Evolutionary conservation across 257 asterid genomes (phyloP).

Genomic region (Nicotiana undulata): DNA sequence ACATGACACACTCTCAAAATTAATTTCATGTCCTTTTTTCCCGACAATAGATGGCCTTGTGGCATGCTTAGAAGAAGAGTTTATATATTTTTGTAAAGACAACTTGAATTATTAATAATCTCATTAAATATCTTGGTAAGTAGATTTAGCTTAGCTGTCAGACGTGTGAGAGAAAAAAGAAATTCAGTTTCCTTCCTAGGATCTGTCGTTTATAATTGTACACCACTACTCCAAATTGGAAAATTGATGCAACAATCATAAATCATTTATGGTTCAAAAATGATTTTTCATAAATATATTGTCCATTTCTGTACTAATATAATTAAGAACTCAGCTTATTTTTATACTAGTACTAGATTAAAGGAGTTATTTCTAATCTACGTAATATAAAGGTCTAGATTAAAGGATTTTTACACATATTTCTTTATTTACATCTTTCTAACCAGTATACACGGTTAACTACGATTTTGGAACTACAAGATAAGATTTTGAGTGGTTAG

Average conservation of each 20-base stretch:
- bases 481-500: background rate
- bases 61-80: background rate
- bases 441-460: too few relatives aligned
- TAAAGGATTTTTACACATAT: too few relatives aligned
- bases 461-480: too few relatives aligned
- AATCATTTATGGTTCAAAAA: too few relatives aligned
- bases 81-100: background rate
- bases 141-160: constrained; percentile 1
- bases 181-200: background rate
- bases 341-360: too few relatives aligned
- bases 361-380: too few relatives aligned
- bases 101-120: background rate
- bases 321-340: too few relatives aligned
- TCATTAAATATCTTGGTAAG: background rate
- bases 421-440: too few relatives aligned
- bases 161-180: background rate
- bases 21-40: background rate
- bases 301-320: too few relatives aligned
- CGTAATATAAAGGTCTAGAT: too few relatives aligned
- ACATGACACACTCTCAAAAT: background rate
- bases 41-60: constrained; percentile 6
- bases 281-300: too few relatives aligned
- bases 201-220: background rate
- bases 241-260: background rate
- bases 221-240: background rate